Evolutionary conservation across 305 asterid species (phyloP), one percentile per base, ranked within the genome.

Genomic region (Fraxinus angustifolia): DNA sequence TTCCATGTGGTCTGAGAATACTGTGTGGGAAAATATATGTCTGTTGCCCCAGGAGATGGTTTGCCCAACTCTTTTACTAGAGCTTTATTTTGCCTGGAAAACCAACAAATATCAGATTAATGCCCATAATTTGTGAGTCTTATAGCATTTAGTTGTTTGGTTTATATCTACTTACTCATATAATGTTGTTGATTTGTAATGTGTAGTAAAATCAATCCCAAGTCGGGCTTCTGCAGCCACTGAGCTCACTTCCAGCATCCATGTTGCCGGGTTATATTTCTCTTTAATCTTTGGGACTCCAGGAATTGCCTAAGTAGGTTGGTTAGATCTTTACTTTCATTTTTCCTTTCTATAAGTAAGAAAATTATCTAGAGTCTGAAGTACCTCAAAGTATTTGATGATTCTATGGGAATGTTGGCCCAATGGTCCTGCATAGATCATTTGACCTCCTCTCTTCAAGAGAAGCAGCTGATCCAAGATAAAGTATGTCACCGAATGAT

Each of bases 191-290:
- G 97, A 82, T 82, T 85, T 89, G 89, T 96, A 94, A 82, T 90
- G 80, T 53, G 92, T 97, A 1, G 98, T 94, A 42, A 96, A 96
- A 85, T 96, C 98, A 17, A 96, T 89, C 50, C 89, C 93, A 16
- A 94, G 95, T 72, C 89, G 89, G 36, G 87, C 86, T 86, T 96
- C 99, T 6, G 89, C 84, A 12, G 91, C 92, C 26, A 85, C 84
- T 12, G 98, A 94, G 90, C 96, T 94, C 28, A 87, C 98, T 88
- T 94, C 98, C n/a, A 96, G 92, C 99, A 94, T 96, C 99, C 98
- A 94, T 30, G 99, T 91, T 53, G 99, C 98, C 21, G 98, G 98
- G 83, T 96, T 96, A 75, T 91, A 89, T 80, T 94, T 93, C 78
- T 92, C 97, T 86, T 85, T 90, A 45, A 96, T 94, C 81, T 83